phyloP scores from a whole-genome alignment of 2,329 filamentous ascomycete species.

The Claviceps sp. region DNA sequence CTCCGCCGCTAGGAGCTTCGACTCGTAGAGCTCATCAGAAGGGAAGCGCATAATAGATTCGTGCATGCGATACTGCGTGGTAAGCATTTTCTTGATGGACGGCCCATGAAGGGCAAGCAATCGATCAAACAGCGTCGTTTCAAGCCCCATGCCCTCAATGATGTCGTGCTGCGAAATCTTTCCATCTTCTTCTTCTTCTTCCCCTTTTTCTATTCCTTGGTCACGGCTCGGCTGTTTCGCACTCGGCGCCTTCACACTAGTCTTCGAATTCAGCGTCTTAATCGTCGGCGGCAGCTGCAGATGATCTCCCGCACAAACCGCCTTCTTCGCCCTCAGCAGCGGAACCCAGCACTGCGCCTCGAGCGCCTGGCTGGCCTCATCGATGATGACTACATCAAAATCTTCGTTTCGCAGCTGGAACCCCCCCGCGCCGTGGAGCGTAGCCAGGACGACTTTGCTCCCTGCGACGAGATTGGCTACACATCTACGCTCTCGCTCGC shows the following conservation, averaged over 20 bases:
- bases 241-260: constrained; percentile 18
- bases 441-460: constrained; percentile 83
- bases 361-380: constrained; percentile 89
- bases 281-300: constrained; percentile 89
- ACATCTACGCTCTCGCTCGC: constrained; percentile 70
- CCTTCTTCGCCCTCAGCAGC: constrained; percentile 65
- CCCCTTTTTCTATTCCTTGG: constrained; percentile 5
- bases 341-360: constrained; percentile 98
- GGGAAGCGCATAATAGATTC: constrained; percentile 91
- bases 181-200: constrained; percentile 16
- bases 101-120: constrained; percentile 69
- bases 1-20: constrained; percentile 67
- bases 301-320: constrained; percentile 87
- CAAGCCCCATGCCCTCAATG: constrained; percentile 50
- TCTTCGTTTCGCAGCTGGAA: constrained; percentile 64
- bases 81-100: constrained; percentile 84
- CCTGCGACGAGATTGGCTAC: constrained; percentile 59
- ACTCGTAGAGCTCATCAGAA: constrained; percentile 76
- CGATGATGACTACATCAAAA: constrained; percentile 91
- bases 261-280: constrained; percentile 56
- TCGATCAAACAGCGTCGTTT: constrained; percentile 87
- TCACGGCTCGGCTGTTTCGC: too few species aligned
- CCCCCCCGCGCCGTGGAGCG: constrained; percentile 81
- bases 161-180: constrained; percentile 2
- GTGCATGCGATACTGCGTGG: constrained; percentile 97